These are phyloP conservation scores for Oryza meridionalis DNA, from an alignment of 176 grass and related monocot species.

Conservation along the genomic window DNA sequence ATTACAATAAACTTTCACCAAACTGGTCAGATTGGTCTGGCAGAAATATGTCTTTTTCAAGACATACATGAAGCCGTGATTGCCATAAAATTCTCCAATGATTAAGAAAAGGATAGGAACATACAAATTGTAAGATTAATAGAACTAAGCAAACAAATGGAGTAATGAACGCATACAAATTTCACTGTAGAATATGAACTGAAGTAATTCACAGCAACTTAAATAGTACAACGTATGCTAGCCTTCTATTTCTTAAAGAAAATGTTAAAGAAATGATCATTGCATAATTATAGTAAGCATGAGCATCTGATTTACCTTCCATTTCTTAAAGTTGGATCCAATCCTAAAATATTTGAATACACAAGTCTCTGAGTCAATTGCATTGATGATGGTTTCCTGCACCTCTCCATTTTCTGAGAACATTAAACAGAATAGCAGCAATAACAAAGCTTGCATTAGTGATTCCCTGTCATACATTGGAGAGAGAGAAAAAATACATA, in stretches of 20 bases:
- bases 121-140: constrained; percentile 17
- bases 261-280: constrained; percentile 16
- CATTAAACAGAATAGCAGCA: constrained; percentile 25
- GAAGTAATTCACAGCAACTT: neutral
- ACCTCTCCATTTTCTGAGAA: constrained; percentile 80
- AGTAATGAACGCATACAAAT: neutral
- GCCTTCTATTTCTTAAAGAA: constrained; percentile 1
- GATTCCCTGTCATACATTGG: neutral
- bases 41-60: constrained; percentile 1
- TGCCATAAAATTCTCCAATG: neutral
- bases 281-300: constrained; percentile 23
- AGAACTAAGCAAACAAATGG: neutral
- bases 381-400: constrained; percentile 79
- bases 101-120: neutral
- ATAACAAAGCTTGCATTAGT: constrained; percentile 21
- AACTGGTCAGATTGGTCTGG: neutral
- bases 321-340: constrained; percentile 84
- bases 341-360: constrained; percentile 88
- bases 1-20: neutral
- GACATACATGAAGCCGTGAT: neutral
- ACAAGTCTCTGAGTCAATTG: constrained; percentile 79
- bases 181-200: neutral
- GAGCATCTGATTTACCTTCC: constrained; percentile 71
- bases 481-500: constrained; percentile 15
- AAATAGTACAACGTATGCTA: constrained; percentile 20